Conservation (phyloP, 495 filamentous ascomycete species). For the Acidomyces sp. region DNA sequence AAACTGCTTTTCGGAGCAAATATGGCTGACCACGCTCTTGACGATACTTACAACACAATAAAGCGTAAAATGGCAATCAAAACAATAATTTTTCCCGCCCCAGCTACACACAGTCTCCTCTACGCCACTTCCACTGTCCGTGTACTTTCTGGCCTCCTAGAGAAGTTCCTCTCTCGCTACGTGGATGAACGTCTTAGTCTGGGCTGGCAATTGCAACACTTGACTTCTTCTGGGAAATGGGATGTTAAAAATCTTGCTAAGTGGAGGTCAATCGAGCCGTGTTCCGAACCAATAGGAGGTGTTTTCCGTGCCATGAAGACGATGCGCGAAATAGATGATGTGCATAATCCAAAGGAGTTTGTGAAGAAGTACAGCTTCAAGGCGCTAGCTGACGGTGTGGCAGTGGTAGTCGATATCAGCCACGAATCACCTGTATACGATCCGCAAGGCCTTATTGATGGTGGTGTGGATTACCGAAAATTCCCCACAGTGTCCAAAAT, state of each 20-base stretch:
- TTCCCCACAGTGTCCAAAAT: constrained; percentile 88
- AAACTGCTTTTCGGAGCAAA: not conserved
- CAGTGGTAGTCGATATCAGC: constrained; percentile 75
- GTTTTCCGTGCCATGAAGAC: constrained; percentile 82
- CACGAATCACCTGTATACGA: constrained; percentile 79
- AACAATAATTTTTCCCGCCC: constrained; percentile 56
- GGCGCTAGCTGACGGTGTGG: constrained; percentile 32
- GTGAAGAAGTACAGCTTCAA: constrained; percentile 46
- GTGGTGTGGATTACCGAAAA: constrained; percentile 70
- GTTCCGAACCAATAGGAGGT: constrained; percentile 61
- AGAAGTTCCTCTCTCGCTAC: constrained; percentile 62
- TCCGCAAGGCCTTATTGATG: constrained; percentile 55
- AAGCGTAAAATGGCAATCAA: constrained; percentile 38
- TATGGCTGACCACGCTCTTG: not conserved
- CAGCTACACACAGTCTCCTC: constrained; percentile 72
- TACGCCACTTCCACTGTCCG: constrained; percentile 67
- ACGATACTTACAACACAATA: constrained; percentile 5
- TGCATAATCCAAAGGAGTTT: constrained; percentile 66
- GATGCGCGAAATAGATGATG: constrained; percentile 70
- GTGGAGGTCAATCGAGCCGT: constrained; percentile 66
- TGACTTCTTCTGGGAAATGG: constrained; percentile 86
- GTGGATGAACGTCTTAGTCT: constrained; percentile 65
- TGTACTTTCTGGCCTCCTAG: constrained; percentile 65
- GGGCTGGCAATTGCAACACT: constrained; percentile 79
- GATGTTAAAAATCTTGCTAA: constrained; percentile 93